phyloP scores from a whole-genome alignment of 305 asterid genomes.

The Nicotiana rustica region DNA sequence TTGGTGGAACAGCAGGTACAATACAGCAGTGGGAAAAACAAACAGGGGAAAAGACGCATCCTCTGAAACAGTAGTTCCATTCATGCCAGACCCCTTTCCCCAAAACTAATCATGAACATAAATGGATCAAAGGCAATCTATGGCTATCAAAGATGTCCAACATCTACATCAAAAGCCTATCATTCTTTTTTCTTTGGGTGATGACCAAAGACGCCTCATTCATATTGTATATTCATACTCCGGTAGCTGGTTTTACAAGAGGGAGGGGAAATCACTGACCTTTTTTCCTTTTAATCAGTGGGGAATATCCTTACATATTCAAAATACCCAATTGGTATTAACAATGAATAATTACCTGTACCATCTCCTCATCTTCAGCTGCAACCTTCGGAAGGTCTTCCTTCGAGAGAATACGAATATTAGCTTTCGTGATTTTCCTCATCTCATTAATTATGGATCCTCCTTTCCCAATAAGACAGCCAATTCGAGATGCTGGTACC shows the following conservation, averaged over 20 bases:
- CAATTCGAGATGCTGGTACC: conserved; percentile 77
- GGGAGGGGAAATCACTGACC: background rate
- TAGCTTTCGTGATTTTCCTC: conserved; percentile 79
- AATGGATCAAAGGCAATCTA: background rate
- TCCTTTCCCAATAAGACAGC: conserved; percentile 90
- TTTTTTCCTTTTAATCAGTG: background rate
- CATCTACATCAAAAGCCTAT: background rate
- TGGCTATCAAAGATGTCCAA: background rate
- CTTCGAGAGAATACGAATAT: conserved; percentile 81
- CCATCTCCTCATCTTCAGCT: conserved; percentile 82
- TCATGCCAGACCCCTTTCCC: background rate
- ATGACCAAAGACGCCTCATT: background rate
- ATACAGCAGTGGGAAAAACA: background rate
- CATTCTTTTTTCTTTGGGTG: background rate
- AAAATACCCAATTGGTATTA: background rate
- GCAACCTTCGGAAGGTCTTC: conserved; percentile 87
- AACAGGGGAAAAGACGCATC: background rate
- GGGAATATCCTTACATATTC: background rate
- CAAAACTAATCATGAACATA: background rate
- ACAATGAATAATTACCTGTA: conserved; percentile 61
- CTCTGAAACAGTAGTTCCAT: conserved; percentile 12
- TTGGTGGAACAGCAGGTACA: background rate
- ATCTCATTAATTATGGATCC: conserved; percentile 86
- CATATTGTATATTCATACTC: background rate
- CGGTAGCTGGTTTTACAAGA: background rate